Conservation (phyloP, 2,329 filamentous ascomycete genomes). For the Beauveria medogensis region DNA sequence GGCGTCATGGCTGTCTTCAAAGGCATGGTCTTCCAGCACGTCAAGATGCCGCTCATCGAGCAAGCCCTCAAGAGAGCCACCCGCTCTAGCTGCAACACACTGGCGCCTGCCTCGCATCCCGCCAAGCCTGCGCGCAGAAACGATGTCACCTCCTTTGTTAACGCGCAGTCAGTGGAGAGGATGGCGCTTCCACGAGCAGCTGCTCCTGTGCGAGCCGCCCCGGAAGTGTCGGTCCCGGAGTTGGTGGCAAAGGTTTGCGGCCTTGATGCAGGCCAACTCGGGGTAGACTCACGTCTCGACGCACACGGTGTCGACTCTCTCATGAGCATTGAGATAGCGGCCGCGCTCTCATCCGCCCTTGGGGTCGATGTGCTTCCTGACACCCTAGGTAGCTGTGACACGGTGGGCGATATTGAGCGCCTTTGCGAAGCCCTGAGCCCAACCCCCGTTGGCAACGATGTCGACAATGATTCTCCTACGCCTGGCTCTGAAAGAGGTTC, state of each 20-base stretch:
- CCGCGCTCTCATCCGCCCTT: constrained; percentile 16
- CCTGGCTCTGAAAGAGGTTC: background rate
- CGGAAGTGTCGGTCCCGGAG: constrained; percentile 16
- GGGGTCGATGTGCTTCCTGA: constrained; percentile 16
- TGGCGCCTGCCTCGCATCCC: background rate
- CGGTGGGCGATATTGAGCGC: constrained; percentile 1
- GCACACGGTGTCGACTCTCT: constrained; percentile 21
- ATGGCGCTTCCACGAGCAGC: background rate
- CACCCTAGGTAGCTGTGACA: background rate
- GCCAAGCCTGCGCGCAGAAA: background rate
- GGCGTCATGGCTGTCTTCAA: constrained; percentile 19
- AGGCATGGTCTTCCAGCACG: constrained; percentile 23
- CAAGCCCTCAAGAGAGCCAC: background rate
- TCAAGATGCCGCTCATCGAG: constrained; percentile 10
- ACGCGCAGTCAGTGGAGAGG: background rate
- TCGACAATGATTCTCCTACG: background rate
- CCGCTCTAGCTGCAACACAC: background rate
- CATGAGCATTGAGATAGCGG: constrained; percentile 18
- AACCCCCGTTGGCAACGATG: background rate
- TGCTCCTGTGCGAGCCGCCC: background rate
- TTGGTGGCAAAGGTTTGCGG: constrained; percentile 18
- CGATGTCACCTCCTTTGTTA: background rate
- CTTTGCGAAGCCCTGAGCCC: background rate
- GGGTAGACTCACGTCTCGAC: constrained; percentile 10
- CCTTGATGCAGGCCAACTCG: constrained; percentile 14